Percentiles rank a stretch among this genome's conserved stretches.
phyloP scores from a whole-genome alignment of 176 grass and related monocot genomes.

The Saccharum spontaneum region DNA sequence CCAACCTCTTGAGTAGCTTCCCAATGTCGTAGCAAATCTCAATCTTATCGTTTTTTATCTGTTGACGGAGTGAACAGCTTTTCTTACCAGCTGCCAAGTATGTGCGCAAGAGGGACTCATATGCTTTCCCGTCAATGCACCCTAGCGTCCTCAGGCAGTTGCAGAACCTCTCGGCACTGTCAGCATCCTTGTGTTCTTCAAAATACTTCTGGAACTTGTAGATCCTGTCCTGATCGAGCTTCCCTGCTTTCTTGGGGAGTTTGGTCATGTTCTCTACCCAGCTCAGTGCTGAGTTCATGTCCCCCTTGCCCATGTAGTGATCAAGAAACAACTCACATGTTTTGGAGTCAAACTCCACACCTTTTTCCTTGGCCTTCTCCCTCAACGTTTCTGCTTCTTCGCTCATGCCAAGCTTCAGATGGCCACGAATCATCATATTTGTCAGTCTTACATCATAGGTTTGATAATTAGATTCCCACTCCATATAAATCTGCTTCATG shows the following conservation, averaged over 20 bases:
- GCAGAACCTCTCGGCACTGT: slow-evolving; percentile 44
- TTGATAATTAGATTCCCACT: slow-evolving; percentile 64
- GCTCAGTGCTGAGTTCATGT: slow-evolving; percentile 42
- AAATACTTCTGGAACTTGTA: slow-evolving; percentile 54
- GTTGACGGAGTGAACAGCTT: slow-evolving; percentile 31
- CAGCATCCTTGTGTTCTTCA: slow-evolving; percentile 61
- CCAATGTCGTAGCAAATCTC: slow-evolving; percentile 44
- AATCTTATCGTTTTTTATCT: slow-evolving; percentile 61
- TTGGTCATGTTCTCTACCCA: slow-evolving; percentile 56
- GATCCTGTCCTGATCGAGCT: slow-evolving; percentile 52
- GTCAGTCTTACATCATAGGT: slow-evolving; percentile 53
- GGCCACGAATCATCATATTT: slow-evolving; percentile 58
- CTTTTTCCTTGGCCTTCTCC: slow-evolving; percentile 59
- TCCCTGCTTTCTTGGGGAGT: slow-evolving; percentile 51
- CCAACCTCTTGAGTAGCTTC: slow-evolving; percentile 55
- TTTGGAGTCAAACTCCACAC: slow-evolving; percentile 39
- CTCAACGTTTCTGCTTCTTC: slow-evolving; percentile 55
- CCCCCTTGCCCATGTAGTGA: slow-evolving; percentile 46
- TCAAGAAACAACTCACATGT: slow-evolving; percentile 66
- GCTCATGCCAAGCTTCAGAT: slow-evolving; percentile 50
- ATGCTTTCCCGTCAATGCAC: slow-evolving; percentile 49
- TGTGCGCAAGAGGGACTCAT: slow-evolving; percentile 50
- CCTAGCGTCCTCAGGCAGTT: slow-evolving; percentile 42
- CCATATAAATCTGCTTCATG: slow-evolving; percentile 59
- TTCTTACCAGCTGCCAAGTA: slow-evolving; percentile 45